phyloP scores from a whole-genome alignment of 352 stramenopile species.

The Phytophthora pseudosyringae region DNA sequence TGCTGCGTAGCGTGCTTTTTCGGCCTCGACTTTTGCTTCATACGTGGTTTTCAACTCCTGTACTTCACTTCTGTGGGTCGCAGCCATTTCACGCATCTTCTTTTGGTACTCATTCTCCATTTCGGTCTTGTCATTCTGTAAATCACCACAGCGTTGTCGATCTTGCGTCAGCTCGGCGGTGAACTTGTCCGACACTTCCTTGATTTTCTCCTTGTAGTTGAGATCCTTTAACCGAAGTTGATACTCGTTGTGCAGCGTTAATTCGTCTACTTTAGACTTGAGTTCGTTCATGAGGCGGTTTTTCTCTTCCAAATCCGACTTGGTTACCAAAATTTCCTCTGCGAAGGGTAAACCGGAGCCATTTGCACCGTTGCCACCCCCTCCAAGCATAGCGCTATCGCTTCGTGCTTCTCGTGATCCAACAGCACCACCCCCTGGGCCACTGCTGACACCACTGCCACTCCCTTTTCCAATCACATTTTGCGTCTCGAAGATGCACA shows the following conservation, averaged over 20 bases:
- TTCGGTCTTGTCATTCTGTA: conserved; percentile 91
- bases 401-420: conserved; percentile 35
- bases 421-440: conserved; percentile 34
- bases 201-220: conserved; percentile 96
- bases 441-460: conserved; percentile 24
- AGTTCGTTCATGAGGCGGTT: conserved; percentile 92
- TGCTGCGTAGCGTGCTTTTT: conserved; percentile 90
- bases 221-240: conserved; percentile 95
- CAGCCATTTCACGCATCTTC: conserved; percentile 91
- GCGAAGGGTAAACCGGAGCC: conserved; percentile 81
- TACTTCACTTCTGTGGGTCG: conserved; percentile 89
- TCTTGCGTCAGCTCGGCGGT: conserved; percentile 94
- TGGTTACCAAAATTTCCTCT: conserved; percentile 95
- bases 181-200: conserved; percentile 95
- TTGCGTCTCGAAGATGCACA: conserved; percentile 92
- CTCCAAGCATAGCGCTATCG: conserved; percentile 39
- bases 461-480: conserved; percentile 54
- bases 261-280: conserved; percentile 94
- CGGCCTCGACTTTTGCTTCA: conserved; percentile 91
- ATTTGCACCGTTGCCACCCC: conserved; percentile 45
- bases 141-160: conserved; percentile 88
- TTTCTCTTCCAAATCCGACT: conserved; percentile 94
- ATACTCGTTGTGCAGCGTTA: conserved; percentile 96
- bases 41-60: conserved; percentile 92
- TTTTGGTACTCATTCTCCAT: conserved; percentile 93